A percentile compares a stretch with the other conserved stretches of the same genome.
phyloP scores from a whole-genome alignment of 2,329 filamentous ascomycete genomes.

The Diaporthe sp. region DNA sequence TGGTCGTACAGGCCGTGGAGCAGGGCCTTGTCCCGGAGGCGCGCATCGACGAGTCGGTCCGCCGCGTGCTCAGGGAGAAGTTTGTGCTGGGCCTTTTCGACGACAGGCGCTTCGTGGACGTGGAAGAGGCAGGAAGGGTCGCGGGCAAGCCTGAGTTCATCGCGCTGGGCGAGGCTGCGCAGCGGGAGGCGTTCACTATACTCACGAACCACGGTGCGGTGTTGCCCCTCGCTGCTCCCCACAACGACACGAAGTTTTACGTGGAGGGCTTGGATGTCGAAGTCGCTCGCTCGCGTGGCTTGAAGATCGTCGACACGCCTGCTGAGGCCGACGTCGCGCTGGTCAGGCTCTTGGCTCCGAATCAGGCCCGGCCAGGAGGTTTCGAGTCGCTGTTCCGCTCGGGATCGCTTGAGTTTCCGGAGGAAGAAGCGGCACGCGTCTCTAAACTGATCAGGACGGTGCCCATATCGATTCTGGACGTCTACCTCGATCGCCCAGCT shows the following conservation, averaged over 20 bases:
- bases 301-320: conserved; percentile 47
- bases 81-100: conserved; percentile 64
- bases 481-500: conserved; percentile 55
- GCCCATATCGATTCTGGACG: conserved; percentile 53
- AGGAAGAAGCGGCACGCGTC: conserved; percentile 50
- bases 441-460: conserved; percentile 48
- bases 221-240: not conserved
- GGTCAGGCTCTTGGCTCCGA: conserved; percentile 51
- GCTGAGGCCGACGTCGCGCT: conserved; percentile 54
- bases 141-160: conserved; percentile 58
- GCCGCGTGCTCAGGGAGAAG: conserved; percentile 59
- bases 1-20: conserved; percentile 58
- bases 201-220: conserved; percentile 37
- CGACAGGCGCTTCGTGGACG: conserved; percentile 61
- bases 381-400: conserved; percentile 52
- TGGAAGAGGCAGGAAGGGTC: conserved; percentile 49
- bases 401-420: conserved; percentile 52
- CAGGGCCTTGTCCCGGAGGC: conserved; percentile 52
- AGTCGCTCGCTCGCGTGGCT: conserved; percentile 37
- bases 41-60: conserved; percentile 57
- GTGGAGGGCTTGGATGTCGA: conserved; percentile 39
- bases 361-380: conserved; percentile 52
- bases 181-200: conserved; percentile 41
- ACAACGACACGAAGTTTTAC: conserved; percentile 29
- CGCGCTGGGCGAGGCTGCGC: conserved; percentile 48